Base-by-base conservation (phyloP, 306 rosid genomes). In the Albizia julibrissin region DNA sequence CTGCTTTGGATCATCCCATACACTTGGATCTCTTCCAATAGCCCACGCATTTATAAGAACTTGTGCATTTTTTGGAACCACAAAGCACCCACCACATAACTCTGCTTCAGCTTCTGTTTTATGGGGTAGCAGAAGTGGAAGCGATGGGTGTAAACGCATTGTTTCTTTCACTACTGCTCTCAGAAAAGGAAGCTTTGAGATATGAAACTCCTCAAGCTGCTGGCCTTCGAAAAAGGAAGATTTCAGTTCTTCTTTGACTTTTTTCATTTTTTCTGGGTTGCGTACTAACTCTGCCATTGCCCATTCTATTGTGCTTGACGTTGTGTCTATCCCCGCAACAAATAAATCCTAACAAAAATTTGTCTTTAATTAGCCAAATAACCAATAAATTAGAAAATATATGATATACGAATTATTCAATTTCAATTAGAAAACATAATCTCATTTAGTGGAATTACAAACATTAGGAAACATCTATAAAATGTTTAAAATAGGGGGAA, bases 301-400 rank as follows among this genome's bases (percentile, higher is more conserved):
- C 86, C 83, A 78, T 72, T 72, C 83, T 11, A 78, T 13, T 5
- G 83, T 43, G 52, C 42, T 50, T 40, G 76, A 39, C 64, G 83
- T 83, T 72, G 86, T 83, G 75, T 83, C 86, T 49, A 83, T 72
- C 19, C 79, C 86, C 21, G 80, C 86, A 0, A 52, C 69, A n/a
- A 80, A 82, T 76, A 86, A 82, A 77, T 80, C 87, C 86, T 58
- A 77, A 43, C 0, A 11, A 43, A 8, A 43, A 43, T 9, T 10
- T 42, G 0, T 43, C 13, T 8, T 43, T 43, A 46, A 46, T 46
- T 46, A 46, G 4, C 50, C 50, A 46, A 10, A 46, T 12, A 46
- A 46, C 18, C 18, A 46, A 46, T 12, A 12, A 46, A 46, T 46
- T 46, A 46, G 16, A 11, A 10, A 46, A 46, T n/a, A n/a, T n/a